Evolutionary conservation across 495 filamentous ascomycete species (phyloP).

Genomic region (Hypoxylon cercidicola): DNA sequence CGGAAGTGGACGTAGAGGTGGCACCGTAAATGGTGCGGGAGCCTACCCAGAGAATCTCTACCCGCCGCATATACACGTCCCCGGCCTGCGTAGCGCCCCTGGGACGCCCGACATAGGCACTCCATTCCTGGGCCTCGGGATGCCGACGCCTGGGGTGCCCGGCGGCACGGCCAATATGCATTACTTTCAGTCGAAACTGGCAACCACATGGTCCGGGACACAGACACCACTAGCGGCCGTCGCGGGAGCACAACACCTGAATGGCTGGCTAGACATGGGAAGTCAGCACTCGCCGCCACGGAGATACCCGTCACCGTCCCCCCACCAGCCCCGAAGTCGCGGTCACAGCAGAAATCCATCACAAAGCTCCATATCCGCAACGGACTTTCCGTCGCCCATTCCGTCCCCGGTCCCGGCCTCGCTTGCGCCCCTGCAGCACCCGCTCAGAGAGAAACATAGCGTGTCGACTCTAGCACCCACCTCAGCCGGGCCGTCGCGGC

Average conservation of each 20-base stretch:
- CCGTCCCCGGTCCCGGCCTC: slow-evolving; percentile 33
- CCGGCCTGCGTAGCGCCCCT: slow-evolving; percentile 42
- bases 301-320: slow-evolving; percentile 18
- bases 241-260: slow-evolving; percentile 68
- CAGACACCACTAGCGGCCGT: slow-evolving; percentile 89
- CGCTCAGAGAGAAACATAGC: slow-evolving; percentile 60
- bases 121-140: slow-evolving; percentile 73
- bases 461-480: slow-evolving; percentile 64
- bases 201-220: slow-evolving; percentile 79
- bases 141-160: slow-evolving; percentile 79
- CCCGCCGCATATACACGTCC: slow-evolving; percentile 51
- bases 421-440: slow-evolving; percentile 34
- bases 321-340: slow-evolving; percentile 9
- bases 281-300: slow-evolving; percentile 15
- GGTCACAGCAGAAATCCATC: slow-evolving; percentile 56
- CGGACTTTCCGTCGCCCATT: slow-evolving; percentile 43
- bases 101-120: slow-evolving; percentile 61
- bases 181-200: slow-evolving; percentile 89
- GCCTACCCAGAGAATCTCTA: slow-evolving; percentile 41
- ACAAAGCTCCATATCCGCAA: slow-evolving; percentile 56
- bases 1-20: slow-evolving; percentile 23
- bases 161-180: slow-evolving; percentile 88
- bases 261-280: slow-evolving; percentile 53
- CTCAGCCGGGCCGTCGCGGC: slow-evolving; percentile 55
- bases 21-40: neutral